Base-by-base conservation (phyloP, 768 basidiomycete genomes). In the Sarcodon aspratus region DNA sequence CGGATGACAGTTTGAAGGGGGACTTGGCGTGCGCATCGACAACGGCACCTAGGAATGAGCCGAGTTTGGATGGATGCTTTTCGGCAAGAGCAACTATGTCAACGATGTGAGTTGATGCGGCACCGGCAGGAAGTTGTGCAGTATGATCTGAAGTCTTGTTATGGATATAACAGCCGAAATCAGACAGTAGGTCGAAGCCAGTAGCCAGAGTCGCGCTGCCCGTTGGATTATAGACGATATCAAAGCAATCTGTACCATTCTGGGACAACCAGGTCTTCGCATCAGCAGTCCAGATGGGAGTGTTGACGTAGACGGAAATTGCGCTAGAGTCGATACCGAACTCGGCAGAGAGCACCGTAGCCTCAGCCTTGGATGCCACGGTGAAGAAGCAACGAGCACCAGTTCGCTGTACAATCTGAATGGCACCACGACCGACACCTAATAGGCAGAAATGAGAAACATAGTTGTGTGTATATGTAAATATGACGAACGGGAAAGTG, bases 81-180 rank as follows among this genome's bases (percentile, higher is more conserved):
- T 54, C 44, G 37, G 54, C 56, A 13, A 63, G 50, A 12, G 55
- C 53, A 40, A 52, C 53, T 47, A 61, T 48, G 33, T 63, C 55
- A 35, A 63, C 18, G 36, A 61, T 10, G 13, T 58, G 48, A 0
- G 55, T 53, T 18, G 51, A 56, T 9, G 54, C 48, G 27, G 40
- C 51, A 8, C 53, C 58, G n/a, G 54, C 33, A 0, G 60, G 60
- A 31, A 63, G 47, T 13, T 55, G 33, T n/a, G 50, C 40, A 27
- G 27, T 17, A 11, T 54, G 18, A 10, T 15, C 44, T 54, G 27
- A 51, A 46, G 36, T 48, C 56, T 44, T 55, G 58, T 58, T 35
- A 17, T 61, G 62, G 33, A 63, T 45, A 9, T 63, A 63, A 3
- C 46, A 52, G 3, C 61, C 61, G 13, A 63, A 55, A 1, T 52